Evolutionary conservation across 352 stramenopile species (phyloP).

Genomic region (Phytopythium montanum): DNA sequence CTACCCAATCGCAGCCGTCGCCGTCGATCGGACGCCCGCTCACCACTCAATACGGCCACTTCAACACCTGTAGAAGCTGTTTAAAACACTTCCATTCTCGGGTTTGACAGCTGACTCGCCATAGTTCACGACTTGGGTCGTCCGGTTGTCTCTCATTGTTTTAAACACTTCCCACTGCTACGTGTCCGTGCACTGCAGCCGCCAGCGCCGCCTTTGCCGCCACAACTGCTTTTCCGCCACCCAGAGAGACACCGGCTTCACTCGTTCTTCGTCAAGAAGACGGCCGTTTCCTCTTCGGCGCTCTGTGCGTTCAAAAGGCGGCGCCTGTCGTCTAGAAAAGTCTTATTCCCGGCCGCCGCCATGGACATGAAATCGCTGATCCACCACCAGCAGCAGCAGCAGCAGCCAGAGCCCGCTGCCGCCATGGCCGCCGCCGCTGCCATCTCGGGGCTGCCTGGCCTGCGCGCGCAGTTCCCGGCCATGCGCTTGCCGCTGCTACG

Average conservation of each 20-base stretch:
- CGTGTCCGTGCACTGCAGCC: background rate
- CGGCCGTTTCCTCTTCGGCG: background rate
- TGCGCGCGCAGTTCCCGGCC: conserved; percentile 41
- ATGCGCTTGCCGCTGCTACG: conserved; percentile 41
- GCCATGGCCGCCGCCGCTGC: conserved; percentile 16
- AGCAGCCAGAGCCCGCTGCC: conserved; percentile 14
- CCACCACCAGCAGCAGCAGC: conserved; percentile 35
- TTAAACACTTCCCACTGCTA: conserved; percentile 6
- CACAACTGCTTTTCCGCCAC: conserved; percentile 1
- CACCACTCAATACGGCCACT: conserved; percentile 36
- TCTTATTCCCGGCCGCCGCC: background rate
- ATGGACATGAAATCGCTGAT: conserved; percentile 84
- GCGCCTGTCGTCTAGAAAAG: too few species aligned
- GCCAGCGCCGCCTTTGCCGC: background rate
- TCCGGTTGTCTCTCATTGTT: background rate
- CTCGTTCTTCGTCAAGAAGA: background rate
- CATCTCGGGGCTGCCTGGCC: conserved; percentile 22
- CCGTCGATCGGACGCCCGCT: too few species aligned
- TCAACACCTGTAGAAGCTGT: conserved; percentile 32
- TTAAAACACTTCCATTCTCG: conserved; percentile 17
- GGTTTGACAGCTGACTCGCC: background rate
- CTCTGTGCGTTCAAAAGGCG: too few species aligned
- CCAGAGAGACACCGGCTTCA: background rate
- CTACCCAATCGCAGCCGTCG: conserved; percentile 19
- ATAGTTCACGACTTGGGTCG: background rate